These are phyloP conservation scores for Hondaea fermentalgiana DNA, from an alignment of 108 stramenopile species.

Conservation along the genomic window DNA sequence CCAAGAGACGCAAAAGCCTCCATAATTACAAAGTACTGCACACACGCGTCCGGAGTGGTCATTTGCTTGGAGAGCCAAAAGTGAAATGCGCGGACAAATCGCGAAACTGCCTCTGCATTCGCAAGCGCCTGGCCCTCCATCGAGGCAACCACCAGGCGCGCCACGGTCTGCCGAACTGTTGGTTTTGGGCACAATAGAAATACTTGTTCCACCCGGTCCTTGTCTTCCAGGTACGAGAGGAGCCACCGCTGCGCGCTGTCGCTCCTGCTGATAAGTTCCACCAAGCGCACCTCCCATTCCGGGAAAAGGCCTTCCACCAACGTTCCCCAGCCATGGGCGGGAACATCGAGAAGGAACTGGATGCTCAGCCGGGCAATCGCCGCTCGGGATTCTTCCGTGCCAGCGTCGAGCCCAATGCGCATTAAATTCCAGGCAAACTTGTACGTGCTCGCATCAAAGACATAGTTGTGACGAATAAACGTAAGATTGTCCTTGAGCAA, in stretches of 20 bases:
- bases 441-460: neutral
- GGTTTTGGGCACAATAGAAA: neutral
- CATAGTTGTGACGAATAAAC: neutral
- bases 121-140: neutral
- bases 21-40: neutral
- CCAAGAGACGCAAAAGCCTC: neutral
- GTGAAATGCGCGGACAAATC: too few species aligned
- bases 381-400: neutral
- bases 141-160: neutral
- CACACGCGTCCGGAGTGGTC: neutral
- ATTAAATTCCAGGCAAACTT: conserved; percentile 2
- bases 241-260: neutral
- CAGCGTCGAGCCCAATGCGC: neutral
- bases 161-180: neutral
- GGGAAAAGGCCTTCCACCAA: neutral
- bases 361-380: neutral
- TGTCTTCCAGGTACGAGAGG: neutral
- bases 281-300: neutral
- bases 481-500: neutral
- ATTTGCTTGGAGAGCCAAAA: neutral
- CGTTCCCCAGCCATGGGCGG: neutral
- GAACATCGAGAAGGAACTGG: neutral
- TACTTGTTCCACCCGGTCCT: neutral
- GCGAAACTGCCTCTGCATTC: too few species aligned
- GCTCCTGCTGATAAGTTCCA: neutral